Evolutionary conservation across 768 basidiomycete species (phyloP), one percentile per base, ranked within the genome.

Genomic region (Inosperma sp.): DNA sequence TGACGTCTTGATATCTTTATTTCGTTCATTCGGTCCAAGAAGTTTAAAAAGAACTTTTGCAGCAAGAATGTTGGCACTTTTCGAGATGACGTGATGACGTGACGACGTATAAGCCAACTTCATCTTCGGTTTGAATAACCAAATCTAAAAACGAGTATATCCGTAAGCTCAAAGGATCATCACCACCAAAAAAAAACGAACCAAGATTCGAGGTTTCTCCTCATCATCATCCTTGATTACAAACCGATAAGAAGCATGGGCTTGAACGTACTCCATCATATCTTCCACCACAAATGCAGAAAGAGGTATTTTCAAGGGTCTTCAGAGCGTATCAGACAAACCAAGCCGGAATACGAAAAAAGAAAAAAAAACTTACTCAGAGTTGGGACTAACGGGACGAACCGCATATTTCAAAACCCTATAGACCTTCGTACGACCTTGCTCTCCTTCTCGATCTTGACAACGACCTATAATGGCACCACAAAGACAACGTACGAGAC

Each of bases 241-340:
- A 61, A 98, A 97, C 8, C 93, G 87, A 68, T 97, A 93, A 0
- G 88, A 86, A 1, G 93, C 93, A 63, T 97, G 94, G 2, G 94
- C 92, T 48, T 88, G 85, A 4, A 91, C 86, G 46, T 88, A 85
- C 62, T 95, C 95, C 23, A 79, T 78, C 88, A 98, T 88, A 60
- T 96, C 92, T 54, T 91, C 83, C 10, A 93, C 80, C 25, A 98
- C 78, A 67, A 90, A 95, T n/a, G 90, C 88, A 2, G 89, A 88
- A 22, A 94, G 72, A 0, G 90, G 89, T 22, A 72, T 73, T 58
- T 67, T 75, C 14, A 67, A 56, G n/a, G 67, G 69, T 44, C 77
- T 79, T 39, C 54, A 49, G 29, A 16, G 48, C 7, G 50, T 45
- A n/a, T 39, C 19, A 44, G 31, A 41, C 42, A 36, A n/a, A 37